Evolutionary conservation across 345 rosid species (phyloP).

Genomic region (Salix exigua): DNA sequence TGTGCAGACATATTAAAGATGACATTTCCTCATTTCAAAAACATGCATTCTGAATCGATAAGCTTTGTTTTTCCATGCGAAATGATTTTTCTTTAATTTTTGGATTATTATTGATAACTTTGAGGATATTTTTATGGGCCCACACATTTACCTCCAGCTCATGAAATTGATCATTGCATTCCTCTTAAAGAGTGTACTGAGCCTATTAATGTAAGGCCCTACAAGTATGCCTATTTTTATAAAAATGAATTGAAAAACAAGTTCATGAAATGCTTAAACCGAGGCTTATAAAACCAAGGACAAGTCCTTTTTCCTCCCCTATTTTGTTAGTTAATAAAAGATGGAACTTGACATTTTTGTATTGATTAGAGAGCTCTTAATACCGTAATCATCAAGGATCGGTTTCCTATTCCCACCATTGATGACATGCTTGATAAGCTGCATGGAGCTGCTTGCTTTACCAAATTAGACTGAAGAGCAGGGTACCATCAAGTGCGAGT

Average conservation of each 20-base stretch:
- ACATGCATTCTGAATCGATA: too few relatives aligned
- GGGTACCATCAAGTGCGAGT: too few relatives aligned
- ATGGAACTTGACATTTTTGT: background rate
- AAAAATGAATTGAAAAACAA: background rate
- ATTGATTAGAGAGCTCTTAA: background rate
- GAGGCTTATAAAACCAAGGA: background rate
- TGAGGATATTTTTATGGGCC: too few relatives aligned
- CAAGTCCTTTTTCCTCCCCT: background rate
- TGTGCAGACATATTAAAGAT: too few relatives aligned
- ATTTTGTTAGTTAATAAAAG: background rate
- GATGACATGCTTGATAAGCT: background rate
- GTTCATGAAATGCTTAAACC: background rate
- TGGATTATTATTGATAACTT: too few relatives aligned
- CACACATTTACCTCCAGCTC: too few relatives aligned
- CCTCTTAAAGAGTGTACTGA: background rate
- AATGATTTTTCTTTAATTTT: too few relatives aligned
- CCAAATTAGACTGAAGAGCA: background rate
- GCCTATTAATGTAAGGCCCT: background rate
- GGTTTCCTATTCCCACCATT: background rate
- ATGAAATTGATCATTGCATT: background rate
- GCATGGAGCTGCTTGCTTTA: background rate
- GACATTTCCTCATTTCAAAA: too few relatives aligned
- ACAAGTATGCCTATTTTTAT: background rate
- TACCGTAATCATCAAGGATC: background rate
- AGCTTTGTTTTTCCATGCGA: too few relatives aligned